Base-by-base conservation (phyloP, 2,329 filamentous ascomycete genomes). In the Neurospora sp. region DNA sequence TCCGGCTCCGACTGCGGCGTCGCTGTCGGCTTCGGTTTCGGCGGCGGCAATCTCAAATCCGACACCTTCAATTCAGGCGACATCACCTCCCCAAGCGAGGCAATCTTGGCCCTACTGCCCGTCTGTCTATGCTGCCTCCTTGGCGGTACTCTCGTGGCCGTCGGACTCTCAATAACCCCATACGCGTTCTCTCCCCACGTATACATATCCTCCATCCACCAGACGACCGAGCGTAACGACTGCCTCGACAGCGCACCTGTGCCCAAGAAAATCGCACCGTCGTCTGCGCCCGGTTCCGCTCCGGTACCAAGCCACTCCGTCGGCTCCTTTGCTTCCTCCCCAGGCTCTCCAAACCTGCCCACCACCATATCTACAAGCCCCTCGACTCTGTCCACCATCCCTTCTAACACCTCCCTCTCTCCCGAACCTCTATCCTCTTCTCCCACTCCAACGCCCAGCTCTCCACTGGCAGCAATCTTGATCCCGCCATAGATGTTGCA, bases 341-440 rank as follows among this genome's bases (percentile, higher is more conserved):
- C 69, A 8, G 77, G 78, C n/a, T 81, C 78, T 1, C 93, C 95
- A 78, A 96, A 98, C 74, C 91, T 90, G 62, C 92, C 93, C 3
- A 97, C 93, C 57, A 97, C 84, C 67, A 98, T 80, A 79, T 99
- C 96, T 6, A 97, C 87, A 46, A 99, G 84, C 0, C 96, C 96
- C 68, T 96, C 90, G 33, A 92, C 92, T 69, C 92, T 85, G 10
- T 85, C 86, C 1, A 93, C 88, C 72, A 97, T 88, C n/a, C 93
- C 93, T 79, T 98, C 95, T 1, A 99, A 83, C 0, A 98, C 95
- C 75, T 96, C 95, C 75, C 95, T 86, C 81, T 98, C 95, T 39
- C 93, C 93, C 77, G 95, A 97, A 4, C 95, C 95, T 78, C 93
- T 91, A 69, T 97, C 92, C 81, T 98, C 96, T 78, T 98, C 96